Percentiles rank a stretch among this genome's conserved stretches.
Evolutionary conservation across 2,329 filamentous ascomycete genomes (phyloP).

Genomic region (Thelonectria discophora): DNA sequence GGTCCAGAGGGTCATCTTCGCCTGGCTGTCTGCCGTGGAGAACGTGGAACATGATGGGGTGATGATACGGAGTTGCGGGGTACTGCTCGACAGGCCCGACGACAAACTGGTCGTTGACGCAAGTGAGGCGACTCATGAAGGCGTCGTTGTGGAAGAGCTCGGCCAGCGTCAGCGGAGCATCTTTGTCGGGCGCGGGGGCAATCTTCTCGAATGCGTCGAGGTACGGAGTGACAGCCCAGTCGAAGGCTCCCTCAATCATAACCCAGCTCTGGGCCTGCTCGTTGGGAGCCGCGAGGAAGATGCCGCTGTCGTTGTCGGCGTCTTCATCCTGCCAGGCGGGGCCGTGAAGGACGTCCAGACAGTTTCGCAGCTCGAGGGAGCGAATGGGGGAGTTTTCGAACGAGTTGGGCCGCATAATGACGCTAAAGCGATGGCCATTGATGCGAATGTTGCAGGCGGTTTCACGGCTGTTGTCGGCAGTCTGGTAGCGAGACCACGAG

Average conservation of each 20-base stretch:
- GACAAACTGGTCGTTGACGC: constrained; percentile 5
- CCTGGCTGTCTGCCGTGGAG: not conserved
- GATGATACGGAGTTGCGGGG: not conserved
- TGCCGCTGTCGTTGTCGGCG: not conserved
- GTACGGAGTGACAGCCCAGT: not conserved
- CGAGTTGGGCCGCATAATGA: not conserved
- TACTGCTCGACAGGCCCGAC: not conserved
- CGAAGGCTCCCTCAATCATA: not conserved
- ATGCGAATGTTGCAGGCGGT: constrained; percentile 3
- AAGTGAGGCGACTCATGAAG: not conserved
- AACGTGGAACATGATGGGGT: not conserved
- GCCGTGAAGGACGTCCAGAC: not conserved
- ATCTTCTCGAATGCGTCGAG: not conserved
- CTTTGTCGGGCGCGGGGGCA: not conserved
- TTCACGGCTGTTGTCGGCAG: not conserved
- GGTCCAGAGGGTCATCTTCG: not conserved
- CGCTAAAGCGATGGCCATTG: constrained; percentile 2
- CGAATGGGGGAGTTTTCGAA: constrained; percentile 4
- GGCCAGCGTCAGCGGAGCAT: constrained; percentile 3
- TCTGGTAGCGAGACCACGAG: not conserved
- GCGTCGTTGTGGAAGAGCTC: constrained; percentile 2
- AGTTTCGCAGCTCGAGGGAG: not conserved
- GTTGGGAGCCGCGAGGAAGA: not conserved
- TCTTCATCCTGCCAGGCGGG: not conserved
- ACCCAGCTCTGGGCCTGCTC: not conserved